A percentile compares a stretch with the other conserved stretches of the same genome.
Evolutionary conservation across 495 filamentous ascomycete genomes (phyloP).

Genomic region (Xylaria cubensis): DNA sequence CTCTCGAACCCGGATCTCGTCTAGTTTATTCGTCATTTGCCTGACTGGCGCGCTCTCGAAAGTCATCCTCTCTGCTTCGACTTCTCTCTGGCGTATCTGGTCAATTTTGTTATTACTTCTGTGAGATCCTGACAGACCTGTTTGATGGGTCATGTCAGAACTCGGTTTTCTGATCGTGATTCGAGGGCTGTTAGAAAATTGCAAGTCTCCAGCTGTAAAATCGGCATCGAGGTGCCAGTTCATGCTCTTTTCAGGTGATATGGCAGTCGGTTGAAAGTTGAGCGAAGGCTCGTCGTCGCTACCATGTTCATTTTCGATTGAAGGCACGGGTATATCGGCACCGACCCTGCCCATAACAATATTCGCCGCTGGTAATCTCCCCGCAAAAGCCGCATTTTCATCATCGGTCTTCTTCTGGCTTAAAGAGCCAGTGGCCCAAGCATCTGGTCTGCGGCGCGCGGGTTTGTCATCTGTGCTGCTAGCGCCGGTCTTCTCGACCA

Average conservation of each 20-base stretch:
- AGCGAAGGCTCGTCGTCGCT: constrained; percentile 43
- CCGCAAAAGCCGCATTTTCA: neutral
- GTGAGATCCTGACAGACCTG: constrained; percentile 19
- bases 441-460: constrained; percentile 23
- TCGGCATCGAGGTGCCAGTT: constrained; percentile 66
- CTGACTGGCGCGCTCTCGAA: constrained; percentile 27
- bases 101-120: constrained; percentile 49
- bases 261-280: constrained; percentile 44
- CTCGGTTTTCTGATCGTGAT: constrained; percentile 39
- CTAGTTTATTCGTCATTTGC: constrained; percentile 50
- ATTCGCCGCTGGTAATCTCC: constrained; percentile 8
- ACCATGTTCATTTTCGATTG: constrained; percentile 52
- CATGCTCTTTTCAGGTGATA: constrained; percentile 55
- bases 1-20: constrained; percentile 64
- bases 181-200: constrained; percentile 67
- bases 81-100: constrained; percentile 50
- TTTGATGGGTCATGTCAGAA: constrained; percentile 17
- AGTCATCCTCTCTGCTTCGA: constrained; percentile 38
- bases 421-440: constrained; percentile 21
- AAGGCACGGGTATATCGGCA: constrained; percentile 51
- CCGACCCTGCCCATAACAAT: neutral
- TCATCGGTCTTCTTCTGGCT: constrained; percentile 23
- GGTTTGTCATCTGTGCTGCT: constrained; percentile 37
- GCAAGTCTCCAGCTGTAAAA: constrained; percentile 68
- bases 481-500: constrained; percentile 46